Conservation (phyloP, 768 basidiomycete genomes). For the Neoboletus subvelutipes region DNA sequence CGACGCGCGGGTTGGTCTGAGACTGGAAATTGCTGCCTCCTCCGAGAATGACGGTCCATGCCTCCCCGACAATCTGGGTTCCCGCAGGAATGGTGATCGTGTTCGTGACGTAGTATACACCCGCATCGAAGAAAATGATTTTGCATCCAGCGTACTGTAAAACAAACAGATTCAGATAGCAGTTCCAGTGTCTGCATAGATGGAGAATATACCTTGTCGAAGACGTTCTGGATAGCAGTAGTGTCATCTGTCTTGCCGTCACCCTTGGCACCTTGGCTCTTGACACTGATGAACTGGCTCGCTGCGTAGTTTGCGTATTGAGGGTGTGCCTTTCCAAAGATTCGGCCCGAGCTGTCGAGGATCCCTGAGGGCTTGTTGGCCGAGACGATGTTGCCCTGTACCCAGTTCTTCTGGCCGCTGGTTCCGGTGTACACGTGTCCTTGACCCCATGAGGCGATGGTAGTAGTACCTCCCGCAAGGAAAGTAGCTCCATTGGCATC, state of each 20-base stretch:
- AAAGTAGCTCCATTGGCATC: conserved; percentile 31
- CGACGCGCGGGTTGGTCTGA: conserved; percentile 36
- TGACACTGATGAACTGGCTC: conserved; percentile 68
- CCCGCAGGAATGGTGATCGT: conserved; percentile 51
- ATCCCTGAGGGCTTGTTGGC: conserved; percentile 53
- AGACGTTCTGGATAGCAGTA: conserved; percentile 54
- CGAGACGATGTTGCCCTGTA: conserved; percentile 45
- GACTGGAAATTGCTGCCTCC: conserved; percentile 43
- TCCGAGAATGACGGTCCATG: conserved; percentile 48
- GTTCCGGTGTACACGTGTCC: conserved; percentile 67
- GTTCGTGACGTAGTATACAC: conserved; percentile 45
- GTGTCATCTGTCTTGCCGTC: conserved; percentile 80
- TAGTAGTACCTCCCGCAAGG: conserved; percentile 36
- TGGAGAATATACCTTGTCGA: conserved; percentile 44
- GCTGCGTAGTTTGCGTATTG: conserved; percentile 62
- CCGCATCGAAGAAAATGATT: conserved; percentile 79
- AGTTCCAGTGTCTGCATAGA: background rate
- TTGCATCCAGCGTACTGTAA: conserved; percentile 65
- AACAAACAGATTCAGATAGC: background rate
- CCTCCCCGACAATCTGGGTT: conserved; percentile 49
- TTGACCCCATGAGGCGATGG: conserved; percentile 63
- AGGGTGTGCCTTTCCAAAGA: conserved; percentile 63
- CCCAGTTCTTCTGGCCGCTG: conserved; percentile 43
- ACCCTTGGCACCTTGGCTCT: conserved; percentile 65
- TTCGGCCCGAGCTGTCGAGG: conserved; percentile 54